Evolutionary conservation across 1,139 yeast species (phyloP), one percentile per base, ranked within the genome.

Genomic region (Schizosaccharomyces versatilis): DNA sequence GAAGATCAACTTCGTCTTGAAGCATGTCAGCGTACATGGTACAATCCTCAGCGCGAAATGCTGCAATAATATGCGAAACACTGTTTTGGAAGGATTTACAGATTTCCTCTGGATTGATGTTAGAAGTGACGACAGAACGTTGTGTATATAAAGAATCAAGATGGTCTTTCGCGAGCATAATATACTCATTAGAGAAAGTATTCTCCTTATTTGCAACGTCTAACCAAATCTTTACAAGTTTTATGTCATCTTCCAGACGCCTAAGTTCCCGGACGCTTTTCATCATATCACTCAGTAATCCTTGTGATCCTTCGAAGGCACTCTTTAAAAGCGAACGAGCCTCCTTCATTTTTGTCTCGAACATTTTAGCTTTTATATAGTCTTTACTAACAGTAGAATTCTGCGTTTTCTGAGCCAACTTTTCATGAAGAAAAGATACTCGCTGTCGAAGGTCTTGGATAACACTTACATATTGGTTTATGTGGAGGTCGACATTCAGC

Each of bases 381-480:
- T 44, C 32, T 38, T 44, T 19, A 17, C 15, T 36, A 5, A 38
- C 12, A 17, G 38, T 38, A 17, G 36, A 9, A 19, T n/a, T 10
- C 1, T 17, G 32, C 36, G 49, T 14, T 5, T 32, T 19, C 40
- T 56, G 53, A 10, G 57, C 56, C 14, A 52, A 32, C 5, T 71
- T 70, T 0, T 65, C 64, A 57, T 84, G 70, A 55, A 84, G 70
- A 58, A 80, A 84, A 53, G 79, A 84, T 56, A 86, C 84, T 65
- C 84, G 93, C 57, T 74, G 76, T 60, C 79, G 79, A 62, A 84
- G 94, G 61, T 83, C 88, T 1, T 88, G 78, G 44, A 86, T 85
- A 80, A 84, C 81, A 67, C 82, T 82, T 63, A 84, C 69, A 64
- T 86, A 86, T 1, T 93, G 81, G 0, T 94, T 88, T 51, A 88